Evolutionary conservation across 192 early-diverging fungal species (phyloP).

Genomic region (Coemansia javaensis): DNA sequence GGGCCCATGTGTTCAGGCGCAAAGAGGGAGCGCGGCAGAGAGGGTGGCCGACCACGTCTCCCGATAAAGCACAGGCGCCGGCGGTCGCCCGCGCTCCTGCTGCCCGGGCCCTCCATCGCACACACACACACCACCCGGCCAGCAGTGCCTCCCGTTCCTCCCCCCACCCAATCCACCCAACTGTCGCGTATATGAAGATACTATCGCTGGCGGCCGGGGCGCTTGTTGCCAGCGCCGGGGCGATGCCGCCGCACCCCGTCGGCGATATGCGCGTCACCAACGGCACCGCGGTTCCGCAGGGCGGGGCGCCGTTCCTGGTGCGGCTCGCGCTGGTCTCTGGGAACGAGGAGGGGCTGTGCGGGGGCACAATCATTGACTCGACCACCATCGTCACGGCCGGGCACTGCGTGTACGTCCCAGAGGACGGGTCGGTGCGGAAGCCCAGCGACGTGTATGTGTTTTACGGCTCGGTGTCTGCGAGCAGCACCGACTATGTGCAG

Average conservation of each 20-base stretch:
- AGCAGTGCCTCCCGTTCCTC: too few relatives aligned
- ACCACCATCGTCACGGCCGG: slow-evolving; percentile 37
- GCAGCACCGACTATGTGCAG: slow-evolving; percentile 7
- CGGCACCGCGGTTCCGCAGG: slow-evolving; percentile 24
- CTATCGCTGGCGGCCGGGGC: not conserved
- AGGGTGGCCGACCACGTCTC: too few relatives aligned
- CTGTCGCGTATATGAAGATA: too few relatives aligned
- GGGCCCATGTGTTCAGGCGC: too few relatives aligned
- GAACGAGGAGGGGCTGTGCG: slow-evolving; percentile 19
- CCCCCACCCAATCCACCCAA: too few relatives aligned
- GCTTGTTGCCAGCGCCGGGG: not conserved
- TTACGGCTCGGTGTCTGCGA: slow-evolving; percentile 14
- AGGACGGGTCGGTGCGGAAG: not conserved
- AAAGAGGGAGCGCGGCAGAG: too few relatives aligned
- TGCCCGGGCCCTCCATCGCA: too few relatives aligned
- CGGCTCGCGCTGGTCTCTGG: slow-evolving; percentile 3
- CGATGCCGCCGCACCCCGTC: not conserved
- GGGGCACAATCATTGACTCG: slow-evolving; percentile 37
- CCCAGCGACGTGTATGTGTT: slow-evolving; percentile 13
- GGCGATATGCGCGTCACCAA: slow-evolving; percentile 40
- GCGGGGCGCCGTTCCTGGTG: slow-evolving; percentile 28
- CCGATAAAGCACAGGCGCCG: too few relatives aligned
- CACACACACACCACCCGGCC: too few relatives aligned
- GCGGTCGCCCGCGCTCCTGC: too few relatives aligned
- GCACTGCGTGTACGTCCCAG: slow-evolving; percentile 21